phyloP scores from a whole-genome alignment of 306 rosid genomes.

The Cucurbita pepo region DNA sequence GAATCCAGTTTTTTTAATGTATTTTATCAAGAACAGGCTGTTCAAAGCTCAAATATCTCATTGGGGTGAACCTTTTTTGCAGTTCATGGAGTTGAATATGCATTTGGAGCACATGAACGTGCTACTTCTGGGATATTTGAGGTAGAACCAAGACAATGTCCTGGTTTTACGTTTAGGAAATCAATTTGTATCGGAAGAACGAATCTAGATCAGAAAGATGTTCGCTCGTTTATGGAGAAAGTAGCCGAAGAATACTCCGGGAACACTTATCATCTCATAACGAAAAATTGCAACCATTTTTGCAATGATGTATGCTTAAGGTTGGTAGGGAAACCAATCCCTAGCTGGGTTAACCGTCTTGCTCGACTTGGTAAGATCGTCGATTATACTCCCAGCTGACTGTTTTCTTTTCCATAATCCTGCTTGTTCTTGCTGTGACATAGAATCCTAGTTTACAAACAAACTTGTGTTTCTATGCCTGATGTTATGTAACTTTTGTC shows the following conservation, averaged over 20 bases:
- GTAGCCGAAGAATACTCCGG: constrained; percentile 67
- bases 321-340: constrained; percentile 57
- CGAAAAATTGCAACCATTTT: constrained; percentile 89
- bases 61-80: not conserved
- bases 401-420: not conserved
- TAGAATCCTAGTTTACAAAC: not conserved
- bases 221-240: constrained; percentile 60
- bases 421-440: not conserved
- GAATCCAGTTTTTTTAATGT: not conserved
- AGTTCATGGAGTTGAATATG: constrained; percentile 89
- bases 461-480: not conserved
- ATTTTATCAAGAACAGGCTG: not conserved
- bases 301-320: constrained; percentile 56
- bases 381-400: not conserved
- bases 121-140: constrained; percentile 72
- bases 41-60: not conserved
- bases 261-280: constrained; percentile 70
- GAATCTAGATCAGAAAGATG: constrained; percentile 50
- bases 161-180: constrained; percentile 85
- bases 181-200: constrained; percentile 70
- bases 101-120: constrained; percentile 90
- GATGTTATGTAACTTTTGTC: not conserved
- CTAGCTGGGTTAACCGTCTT: constrained; percentile 93
- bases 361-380: constrained; percentile 70
- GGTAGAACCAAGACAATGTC: constrained; percentile 78